phyloP scores from a whole-genome alignment of 169 alveolate species.

The Plasmodium fragile region DNA sequence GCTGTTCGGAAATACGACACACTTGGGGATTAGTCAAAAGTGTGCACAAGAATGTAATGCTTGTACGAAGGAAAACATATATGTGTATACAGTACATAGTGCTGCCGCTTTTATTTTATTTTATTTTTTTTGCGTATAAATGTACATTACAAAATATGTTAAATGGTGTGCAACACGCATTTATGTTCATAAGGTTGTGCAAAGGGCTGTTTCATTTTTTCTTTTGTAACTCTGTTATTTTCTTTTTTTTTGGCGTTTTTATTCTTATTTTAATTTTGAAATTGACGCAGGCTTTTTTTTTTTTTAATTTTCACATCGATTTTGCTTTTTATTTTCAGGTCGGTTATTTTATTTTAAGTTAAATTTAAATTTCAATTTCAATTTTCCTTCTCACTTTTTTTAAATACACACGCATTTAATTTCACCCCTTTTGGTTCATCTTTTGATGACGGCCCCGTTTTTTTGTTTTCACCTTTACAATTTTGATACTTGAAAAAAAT shows the following conservation, averaged over 20 bases:
- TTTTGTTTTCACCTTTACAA: not conserved
- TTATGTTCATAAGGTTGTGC: not conserved
- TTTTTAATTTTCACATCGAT: not conserved
- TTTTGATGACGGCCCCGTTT: not conserved
- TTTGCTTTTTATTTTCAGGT: not conserved
- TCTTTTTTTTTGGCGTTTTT: not conserved
- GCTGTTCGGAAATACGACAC: not conserved
- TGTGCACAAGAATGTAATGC: not conserved
- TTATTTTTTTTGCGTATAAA: conserved; percentile 1
- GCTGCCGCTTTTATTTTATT: not conserved
- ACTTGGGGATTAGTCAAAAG: not conserved
- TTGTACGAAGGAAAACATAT: not conserved
- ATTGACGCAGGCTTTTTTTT: not conserved
- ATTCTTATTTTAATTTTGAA: not conserved
- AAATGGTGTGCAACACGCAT: not conserved
- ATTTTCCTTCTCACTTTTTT: not conserved
- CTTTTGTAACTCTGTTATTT: not conserved
- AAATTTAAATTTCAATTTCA: not conserved
- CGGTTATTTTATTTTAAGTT: not conserved
- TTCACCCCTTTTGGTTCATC: conserved; percentile 2
- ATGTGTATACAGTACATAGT: not conserved
- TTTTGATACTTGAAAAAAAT: not conserved
- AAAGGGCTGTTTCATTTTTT: not conserved
- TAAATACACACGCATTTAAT: not conserved
- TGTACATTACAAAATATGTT: not conserved